Conservation (phyloP, 1,139 yeast species). For the Yamadazyma friedrichii region DNA sequence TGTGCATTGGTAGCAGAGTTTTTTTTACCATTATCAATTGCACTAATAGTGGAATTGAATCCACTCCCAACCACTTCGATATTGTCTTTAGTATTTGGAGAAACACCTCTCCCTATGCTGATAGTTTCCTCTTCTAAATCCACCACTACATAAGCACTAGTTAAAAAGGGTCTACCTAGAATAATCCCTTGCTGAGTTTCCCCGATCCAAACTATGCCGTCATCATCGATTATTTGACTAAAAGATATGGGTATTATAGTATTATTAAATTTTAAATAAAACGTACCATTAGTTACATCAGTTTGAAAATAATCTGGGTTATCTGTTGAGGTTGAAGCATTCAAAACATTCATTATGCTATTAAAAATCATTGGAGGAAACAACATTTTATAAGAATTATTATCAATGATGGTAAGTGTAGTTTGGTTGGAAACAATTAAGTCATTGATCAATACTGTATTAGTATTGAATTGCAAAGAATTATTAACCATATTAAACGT, state of each 20-base stretch:
- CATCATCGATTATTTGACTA: conserved; percentile 4
- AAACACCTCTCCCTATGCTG: conserved; percentile 40
- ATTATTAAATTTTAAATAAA: conserved; percentile 4
- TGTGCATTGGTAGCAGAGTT: too few relatives aligned
- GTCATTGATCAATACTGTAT: conserved; percentile 3
- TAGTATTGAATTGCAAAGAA: conserved; percentile 3
- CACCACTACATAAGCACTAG: conserved; percentile 73
- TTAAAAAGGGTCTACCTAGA: conserved; percentile 73
- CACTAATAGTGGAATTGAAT: conserved; percentile 2
- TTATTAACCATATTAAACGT: conserved; percentile 1
- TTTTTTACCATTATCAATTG: too few relatives aligned
- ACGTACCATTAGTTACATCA: neutral
- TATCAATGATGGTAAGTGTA: conserved; percentile 4
- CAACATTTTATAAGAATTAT: conserved; percentile 5
- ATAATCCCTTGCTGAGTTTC: conserved; percentile 9
- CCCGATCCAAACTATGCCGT: conserved; percentile 5
- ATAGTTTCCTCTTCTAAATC: conserved; percentile 67
- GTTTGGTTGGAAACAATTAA: neutral
- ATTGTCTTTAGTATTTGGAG: conserved; percentile 4
- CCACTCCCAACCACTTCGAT: conserved; percentile 2
- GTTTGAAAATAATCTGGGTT: conserved; percentile 7
- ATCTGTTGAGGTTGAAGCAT: conserved; percentile 5
- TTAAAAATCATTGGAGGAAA: conserved; percentile 7
- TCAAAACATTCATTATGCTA: conserved; percentile 30
- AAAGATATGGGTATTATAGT: conserved; percentile 5